Percentiles rank a stretch among this genome's conserved stretches.
Evolutionary conservation across 2,329 filamentous ascomycete genomes (phyloP).

Genomic region (Aureobasidium sp.): DNA sequence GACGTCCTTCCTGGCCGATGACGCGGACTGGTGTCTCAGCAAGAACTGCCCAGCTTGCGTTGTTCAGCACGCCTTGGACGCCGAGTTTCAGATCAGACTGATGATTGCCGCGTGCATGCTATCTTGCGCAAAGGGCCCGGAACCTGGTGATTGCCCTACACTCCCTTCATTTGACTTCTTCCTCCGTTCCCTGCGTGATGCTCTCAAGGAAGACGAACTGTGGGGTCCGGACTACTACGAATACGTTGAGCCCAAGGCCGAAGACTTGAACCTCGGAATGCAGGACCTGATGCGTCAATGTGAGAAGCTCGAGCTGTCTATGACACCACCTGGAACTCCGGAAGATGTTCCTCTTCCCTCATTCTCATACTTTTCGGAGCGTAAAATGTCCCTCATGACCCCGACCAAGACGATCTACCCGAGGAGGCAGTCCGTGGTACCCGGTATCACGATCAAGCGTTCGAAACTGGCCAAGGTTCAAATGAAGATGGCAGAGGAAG

Average conservation of each 20-base stretch:
- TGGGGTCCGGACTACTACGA: constrained; percentile 38
- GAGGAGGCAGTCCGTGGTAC: constrained; percentile 11
- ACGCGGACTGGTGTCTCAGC: constrained; percentile 48
- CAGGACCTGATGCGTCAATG: constrained; percentile 40
- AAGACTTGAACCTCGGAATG: constrained; percentile 35
- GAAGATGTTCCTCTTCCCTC: constrained; percentile 18
- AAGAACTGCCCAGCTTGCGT: constrained; percentile 47
- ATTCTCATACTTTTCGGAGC: constrained; percentile 14
- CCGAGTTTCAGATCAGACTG: constrained; percentile 40
- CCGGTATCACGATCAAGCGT: constrained; percentile 30
- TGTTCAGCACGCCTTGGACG: constrained; percentile 36
- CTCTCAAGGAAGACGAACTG: constrained; percentile 35
- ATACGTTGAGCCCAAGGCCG: constrained; percentile 37
- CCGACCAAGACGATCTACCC: constrained; percentile 12
- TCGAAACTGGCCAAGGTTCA: constrained; percentile 40
- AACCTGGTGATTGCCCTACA: constrained; percentile 27
- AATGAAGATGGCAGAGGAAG: constrained; percentile 35
- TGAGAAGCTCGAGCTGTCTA: constrained; percentile 29
- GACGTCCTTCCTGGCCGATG: constrained; percentile 51
- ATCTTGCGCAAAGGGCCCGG: constrained; percentile 32
- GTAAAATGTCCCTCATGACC: constrained; percentile 13
- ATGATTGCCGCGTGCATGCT: constrained; percentile 41
- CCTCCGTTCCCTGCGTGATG: constrained; percentile 34
- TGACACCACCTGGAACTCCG: constrained; percentile 17
- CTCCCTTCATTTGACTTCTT: constrained; percentile 33